Base-by-base conservation (phyloP, 116 monocot genomes). In the Phalaenopsis hybrid region DNA sequence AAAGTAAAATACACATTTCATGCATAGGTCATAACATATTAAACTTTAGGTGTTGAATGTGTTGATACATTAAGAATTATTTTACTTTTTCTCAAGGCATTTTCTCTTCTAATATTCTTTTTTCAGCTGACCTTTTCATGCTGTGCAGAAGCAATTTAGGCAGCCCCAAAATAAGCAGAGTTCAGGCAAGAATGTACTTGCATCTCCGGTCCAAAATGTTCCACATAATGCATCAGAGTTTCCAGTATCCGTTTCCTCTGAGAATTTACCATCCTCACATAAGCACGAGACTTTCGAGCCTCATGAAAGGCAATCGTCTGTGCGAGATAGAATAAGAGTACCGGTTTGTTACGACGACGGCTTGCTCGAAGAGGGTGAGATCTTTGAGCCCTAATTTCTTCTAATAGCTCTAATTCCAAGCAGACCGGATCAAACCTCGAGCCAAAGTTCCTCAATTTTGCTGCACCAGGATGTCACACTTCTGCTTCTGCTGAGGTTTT, bases 351-450 rank as follows among this genome's bases (percentile, higher is more conserved):
- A 96, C 76, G 91, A 92, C 78, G 94, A 96, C 0, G 31, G 31
- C 61, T 85, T 96, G 63, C 85, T 92, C 79, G 94, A 96, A 86
- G 92, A 96, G 87, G 96, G 92, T 15, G 96, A 96, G 79, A 92
- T 92, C 78, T 84, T 78, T 20, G 85, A 91, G 79, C 6, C 59
- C 15, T 80, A 78, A 48, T 48, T 72, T 34, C 34, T 72, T 34
- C 52, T 16, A 13, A 13, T 52, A 16, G 52, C 15, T 52, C 13
- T 15, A 52, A 52, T 65, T 65, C 52, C 52, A 52, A 52, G 52
- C 52, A 51, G 9, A 5, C 48, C 48, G 6, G 48, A 48, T 48
- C 0, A 5, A 48, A 9, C 6, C 6, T 0, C 8, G 9, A 11
- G 51, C 51, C 51, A 13, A 9, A 11, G 51, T 51, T 51, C 11